Evolutionary conservation across 345 rosid species (phyloP), one percentile per base, ranked within the genome.

Genomic region (Brassica nigra): DNA sequence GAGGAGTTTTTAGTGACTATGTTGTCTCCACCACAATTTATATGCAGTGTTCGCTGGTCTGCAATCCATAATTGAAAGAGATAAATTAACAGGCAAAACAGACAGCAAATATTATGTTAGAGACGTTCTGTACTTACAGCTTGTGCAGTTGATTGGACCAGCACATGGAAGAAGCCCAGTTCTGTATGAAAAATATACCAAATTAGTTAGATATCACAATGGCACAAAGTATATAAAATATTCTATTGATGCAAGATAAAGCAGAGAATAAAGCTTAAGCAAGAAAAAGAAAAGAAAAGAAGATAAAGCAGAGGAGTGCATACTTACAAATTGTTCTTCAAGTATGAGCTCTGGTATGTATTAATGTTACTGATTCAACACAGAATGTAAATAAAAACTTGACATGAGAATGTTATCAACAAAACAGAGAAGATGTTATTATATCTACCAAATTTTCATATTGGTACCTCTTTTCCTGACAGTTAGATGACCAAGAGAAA

Each of bases 341-440:
- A 0, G 58, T 28, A 54, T 58, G 82, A 78, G 82, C 82, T 78
- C 18, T 10, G 16, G 37, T 71, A 78, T 30, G 30, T 72, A 58
- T 78, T 78, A 8, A 66, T 66, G 68, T 57, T 57, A 16, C 82
- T 78, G 82, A 42, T 66, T 57, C 52, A 55, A 65, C 64, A 77
- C 0, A 58, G 58, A 55, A 2, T 33, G 6, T 33, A 3, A 76
- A 16, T 28, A 52, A 4, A 68, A 69, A 58, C 67, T 20, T 23
- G 61, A 27, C 8, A 61, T 72, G 8, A 59, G 57, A 16, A 72
- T 12, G 4, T 20, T 20, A 59, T 33, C 12, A 23, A 58, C 6
- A 58, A 23, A 8, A 23, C 70, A 79, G 34, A 79, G 42, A 67
- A 73, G 64, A 67, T 12, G 20, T 54, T 54, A 27, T 27, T 4